Base-by-base conservation (phyloP, 2,329 filamentous ascomycete species). In the Aureobasidium sp. region DNA sequence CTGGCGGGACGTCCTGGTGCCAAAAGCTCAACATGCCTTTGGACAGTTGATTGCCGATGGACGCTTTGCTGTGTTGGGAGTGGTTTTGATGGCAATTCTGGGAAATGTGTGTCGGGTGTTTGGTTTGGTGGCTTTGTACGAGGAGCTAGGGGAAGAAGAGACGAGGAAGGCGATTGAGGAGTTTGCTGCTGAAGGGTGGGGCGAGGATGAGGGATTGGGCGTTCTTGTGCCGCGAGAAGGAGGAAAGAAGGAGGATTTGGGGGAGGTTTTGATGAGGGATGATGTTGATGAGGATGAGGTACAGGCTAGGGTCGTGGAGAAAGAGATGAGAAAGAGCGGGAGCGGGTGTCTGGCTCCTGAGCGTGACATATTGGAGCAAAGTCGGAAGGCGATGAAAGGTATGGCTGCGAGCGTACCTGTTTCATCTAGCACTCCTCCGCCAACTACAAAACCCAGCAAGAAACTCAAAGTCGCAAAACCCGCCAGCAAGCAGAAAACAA, bases 11-110 rank as follows among this genome's bases (percentile, higher is more conserved):
- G 60, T 65, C 3, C 54, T 67, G 53, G 59, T 67, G 1, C 50
- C 60, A 45, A 64, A 61, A 49, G 64, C 64, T 62, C 61, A 64
- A 29, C 57, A 60, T 58, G 69, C 61, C 0, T 77, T 76, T 58
- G 68, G 68, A 4, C 73, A 76, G 57, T 55, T 76, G 3, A 63
- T 73, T 1, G 70, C 71, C 0, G 71, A 73, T 47, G 69, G 68
- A 17, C 66, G 72, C 14, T 76, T 76, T 55, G 67, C 70, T 14
- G 68, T 71, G 47, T 58, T 76, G 4, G 74, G 73, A 7, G 57
- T 76, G 2, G 68, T 71, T 10, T 62, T 76, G 56, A 63, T 75
- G 62, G 71, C 68, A 1, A 62, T 62, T 10, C 63, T 74, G 35
- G 69, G 69, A 3, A 63, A 73, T 40, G 63, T 71, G 1, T 71